Evolutionary conservation across 495 filamentous ascomycete species (phyloP), one percentile per base, ranked within the genome.

Genomic region (Penicillium mononematosum): DNA sequence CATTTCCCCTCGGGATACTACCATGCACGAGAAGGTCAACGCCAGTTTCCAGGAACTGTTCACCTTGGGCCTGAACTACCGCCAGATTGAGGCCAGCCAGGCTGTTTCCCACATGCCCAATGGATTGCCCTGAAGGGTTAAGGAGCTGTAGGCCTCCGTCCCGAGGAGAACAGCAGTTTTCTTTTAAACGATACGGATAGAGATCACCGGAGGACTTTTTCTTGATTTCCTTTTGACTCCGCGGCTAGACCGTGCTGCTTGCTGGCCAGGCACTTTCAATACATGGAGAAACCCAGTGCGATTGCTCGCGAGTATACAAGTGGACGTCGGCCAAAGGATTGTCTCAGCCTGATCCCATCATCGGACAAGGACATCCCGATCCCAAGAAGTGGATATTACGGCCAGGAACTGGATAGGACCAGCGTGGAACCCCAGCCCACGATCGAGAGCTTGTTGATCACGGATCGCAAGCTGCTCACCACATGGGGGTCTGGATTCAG

Each of bases 21-120:
- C 71, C 11, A 70, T 74, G 68, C 76, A 79, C 45, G 76, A 79
- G 57, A 75, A 75, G 67, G 75, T 76, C 59, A 79, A 79, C 60
- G 75, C 76, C 52, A 72, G 75, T 60, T 70, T 79, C 49, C 75
- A 79, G 65, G 76, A 79, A 50, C 62, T 79, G 24, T 76, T 74
- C 56, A 78, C 76, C 17, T 62, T 79, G 11, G 74, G 76, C 14
- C 48, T 79, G 59, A 75, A 69, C 65, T 78, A 73, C 66, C 76
- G 76, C 41, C 75, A 76, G 39, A 68, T 76, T 41, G 75, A 78
- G 59, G 75, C 76, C 56, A 75, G 76, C 68, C 73, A 77, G 42
- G 72, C 73, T 47, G 68, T 69, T 53, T 65, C 71, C 45, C 66
- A 73, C 43, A 64, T 74, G 31, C 50, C 70, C 19, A 70, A 71